Percentiles rank a stretch among this genome's conserved stretches.
Conservation (phyloP, 1,139 yeast genomes). For the Hyphopichia fennica region DNA sequence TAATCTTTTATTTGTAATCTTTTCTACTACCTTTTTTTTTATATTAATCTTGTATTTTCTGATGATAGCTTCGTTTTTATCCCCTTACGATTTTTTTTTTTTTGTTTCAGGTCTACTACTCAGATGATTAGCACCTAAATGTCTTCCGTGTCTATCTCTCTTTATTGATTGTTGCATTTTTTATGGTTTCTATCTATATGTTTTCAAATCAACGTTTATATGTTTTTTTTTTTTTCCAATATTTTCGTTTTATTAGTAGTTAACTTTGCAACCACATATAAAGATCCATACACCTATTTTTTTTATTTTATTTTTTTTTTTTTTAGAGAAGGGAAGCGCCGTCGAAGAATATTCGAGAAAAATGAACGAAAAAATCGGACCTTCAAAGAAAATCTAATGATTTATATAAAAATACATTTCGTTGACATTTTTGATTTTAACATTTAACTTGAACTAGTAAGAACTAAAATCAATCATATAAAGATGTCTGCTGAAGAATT, state of each 20-base stretch:
- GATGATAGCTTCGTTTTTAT: no score
- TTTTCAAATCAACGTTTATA: not conserved
- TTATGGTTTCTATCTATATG: no score
- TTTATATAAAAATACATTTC: not conserved
- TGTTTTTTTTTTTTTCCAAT: not conserved
- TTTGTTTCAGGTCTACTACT: no score
- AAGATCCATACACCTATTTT: not conserved
- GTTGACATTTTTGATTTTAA: no score
- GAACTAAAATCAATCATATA: not conserved
- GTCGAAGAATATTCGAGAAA: not conserved
- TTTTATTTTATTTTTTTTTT: no score
- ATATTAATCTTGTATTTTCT: no score
- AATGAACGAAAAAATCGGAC: not conserved
- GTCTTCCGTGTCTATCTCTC: no score
- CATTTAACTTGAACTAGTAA: not conserved
- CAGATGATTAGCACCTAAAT: no score
- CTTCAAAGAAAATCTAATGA: not conserved
- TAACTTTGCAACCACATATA: not conserved
- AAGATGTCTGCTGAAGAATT: conserved; percentile 64
- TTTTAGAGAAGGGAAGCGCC: not conserved
- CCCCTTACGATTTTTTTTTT: no score
- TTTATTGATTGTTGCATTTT: no score
- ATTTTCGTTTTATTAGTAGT: not conserved
- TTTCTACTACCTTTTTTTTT: no score
- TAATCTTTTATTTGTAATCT: no score